Base-by-base conservation (phyloP, 306 rosid genomes). In the Vicia sativa region DNA sequence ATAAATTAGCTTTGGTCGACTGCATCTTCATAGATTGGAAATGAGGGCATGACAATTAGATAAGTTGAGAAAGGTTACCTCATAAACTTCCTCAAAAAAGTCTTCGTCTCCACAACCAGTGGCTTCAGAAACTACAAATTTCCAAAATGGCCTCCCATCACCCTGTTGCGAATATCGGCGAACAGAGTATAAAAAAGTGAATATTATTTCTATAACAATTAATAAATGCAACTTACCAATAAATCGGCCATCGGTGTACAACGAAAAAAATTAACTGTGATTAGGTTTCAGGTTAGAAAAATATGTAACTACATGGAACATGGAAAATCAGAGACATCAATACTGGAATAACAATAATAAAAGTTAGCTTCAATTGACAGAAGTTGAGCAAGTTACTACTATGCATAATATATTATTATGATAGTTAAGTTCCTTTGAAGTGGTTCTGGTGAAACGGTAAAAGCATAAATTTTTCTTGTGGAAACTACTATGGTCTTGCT, bases 141-240 rank as follows among this genome's bases (percentile, higher is more conserved):
- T 93, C 98, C 98, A 93, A 80, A 93, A 93, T 48, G 98, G 95
- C 78, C 95, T 88, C 71, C 97, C 98, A 74, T 93, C 98, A 75
- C 98, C 98, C 98, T 93, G 77, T 60, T 62, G 55, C 21, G 52
- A 72, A 58, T 43, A 44, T 46, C 54, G 54, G 55, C 16, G 46
- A 70, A 53, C 31, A 44, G 42, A 62, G 58, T 39, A 52, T 42
- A 59, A 28, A 4, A 28, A 28, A 28, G 34, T 28, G 34, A 28
- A 28, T 28, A 28, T 28, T 28, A 4, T 28, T 28, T 28, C 34
- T 6, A 28, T 28, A 28, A 28, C 29, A 28, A 28, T 28, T 28
- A 28, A 28, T 28, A 28, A 28, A 28, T 3, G 34, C 5, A 28
- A 28, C 4, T 28, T 28, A 28, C 34, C 34, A 28, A 28, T 28